These are phyloP conservation scores for Peniophora sp. DNA, from an alignment of 1,284 basidiomycete species.

Conservation along the genomic window DNA sequence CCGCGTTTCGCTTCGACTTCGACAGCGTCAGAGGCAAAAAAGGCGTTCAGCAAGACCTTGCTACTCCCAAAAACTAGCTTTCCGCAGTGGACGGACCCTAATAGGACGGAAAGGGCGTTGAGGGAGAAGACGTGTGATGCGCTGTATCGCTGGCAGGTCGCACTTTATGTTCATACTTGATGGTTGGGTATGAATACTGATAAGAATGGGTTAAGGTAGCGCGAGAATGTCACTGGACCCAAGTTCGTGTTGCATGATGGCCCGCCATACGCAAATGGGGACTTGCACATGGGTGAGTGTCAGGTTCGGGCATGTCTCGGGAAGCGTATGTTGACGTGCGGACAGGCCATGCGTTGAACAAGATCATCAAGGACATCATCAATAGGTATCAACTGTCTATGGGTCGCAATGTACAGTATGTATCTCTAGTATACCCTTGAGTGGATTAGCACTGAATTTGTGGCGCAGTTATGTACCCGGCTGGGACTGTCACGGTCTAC, in stretches of 20 bases:
- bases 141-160: slow-evolving; percentile 86
- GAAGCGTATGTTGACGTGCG: not conserved
- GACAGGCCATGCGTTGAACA: slow-evolving; percentile 92
- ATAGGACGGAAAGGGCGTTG: slow-evolving; percentile 55
- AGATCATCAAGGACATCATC: slow-evolving; percentile 95
- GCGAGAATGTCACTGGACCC: slow-evolving; percentile 52
- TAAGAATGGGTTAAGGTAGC: slow-evolving; percentile 31
- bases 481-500: slow-evolving; percentile 98
- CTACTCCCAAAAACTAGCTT: slow-evolving; percentile 82
- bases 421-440: slow-evolving; percentile 10
- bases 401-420: slow-evolving; percentile 80
- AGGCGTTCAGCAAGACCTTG: slow-evolving; percentile 60
- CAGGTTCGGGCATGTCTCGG: not conserved
- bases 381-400: slow-evolving; percentile 82
- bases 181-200: slow-evolving; percentile 1
- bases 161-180: slow-evolving; percentile 13
- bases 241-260: slow-evolving; percentile 92
- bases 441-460: slow-evolving; percentile 2
- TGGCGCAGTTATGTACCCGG: slow-evolving; percentile 82
- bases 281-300: slow-evolving; percentile 86
- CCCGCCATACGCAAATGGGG: slow-evolving; percentile 96
- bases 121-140: slow-evolving; percentile 62
- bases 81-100: slow-evolving; percentile 67
- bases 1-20: not conserved
- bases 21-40: slow-evolving; percentile 12